Base-by-base conservation (phyloP, 306 rosid species). In the Lathyrus oleraceus region DNA sequence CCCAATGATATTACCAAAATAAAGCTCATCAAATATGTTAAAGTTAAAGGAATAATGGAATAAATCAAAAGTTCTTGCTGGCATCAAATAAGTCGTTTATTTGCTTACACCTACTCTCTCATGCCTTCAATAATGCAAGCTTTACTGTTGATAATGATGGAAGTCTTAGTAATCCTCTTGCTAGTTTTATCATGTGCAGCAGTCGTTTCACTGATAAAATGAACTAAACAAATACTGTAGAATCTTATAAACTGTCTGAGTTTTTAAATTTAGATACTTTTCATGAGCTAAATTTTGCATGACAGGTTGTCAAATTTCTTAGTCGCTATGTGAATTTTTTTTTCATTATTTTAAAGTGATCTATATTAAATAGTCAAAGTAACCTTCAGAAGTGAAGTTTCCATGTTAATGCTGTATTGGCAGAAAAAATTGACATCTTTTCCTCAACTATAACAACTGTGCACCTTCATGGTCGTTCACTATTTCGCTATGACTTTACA, bases 261-360 rank as follows among this genome's bases (percentile, higher is more conserved):
- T 28, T 53, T 57, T 49, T 39, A 23, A 48, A 28, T 52, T 62
- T 49, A n/a, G 60, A 65, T 44, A 39, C 65, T 36, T 54, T 65
- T 42, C 38, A 61, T 53, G 39, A 61, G 58, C 73, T 43, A 76
- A 49, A 54, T 69, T 68, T 32, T 42, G 36, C 36, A 42, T 79
- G 21, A 39, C 51, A 17, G 68, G 65, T 10, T 48, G 28, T 75
- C 45, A 35, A 59, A 70, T 61, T 69, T 65, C 20, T 38, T 32
- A 54, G 10, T 58, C 20, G 20, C 61, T 28, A 30, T n/a, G n/a
- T 62, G 9, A 39, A 27, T 14, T 35, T 45, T 44, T 60, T 67
- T 6, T 17, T 6, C 44, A 19, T 75, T 28, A 19, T 67, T 30
- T 48, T 67, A 21, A 1, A 47, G 27, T 63, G 30, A 65, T 65